These are phyloP conservation scores for Pythium biforme DNA, from an alignment of 352 stramenopile genomes.

Conservation along the genomic window DNA sequence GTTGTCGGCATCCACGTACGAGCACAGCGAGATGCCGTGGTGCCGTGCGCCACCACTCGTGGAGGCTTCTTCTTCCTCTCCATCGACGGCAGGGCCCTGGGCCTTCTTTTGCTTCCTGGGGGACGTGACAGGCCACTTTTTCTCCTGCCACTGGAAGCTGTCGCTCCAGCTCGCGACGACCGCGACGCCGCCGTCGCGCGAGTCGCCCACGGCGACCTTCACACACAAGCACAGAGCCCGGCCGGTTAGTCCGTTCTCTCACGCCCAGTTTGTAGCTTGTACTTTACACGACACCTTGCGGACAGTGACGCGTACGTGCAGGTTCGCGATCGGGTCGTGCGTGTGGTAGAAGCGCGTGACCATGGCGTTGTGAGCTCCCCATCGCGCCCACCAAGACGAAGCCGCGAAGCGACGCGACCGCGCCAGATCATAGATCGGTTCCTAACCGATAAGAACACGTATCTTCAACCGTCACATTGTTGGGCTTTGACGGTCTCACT, in stretches of 20 bases:
- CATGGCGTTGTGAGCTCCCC: background rate
- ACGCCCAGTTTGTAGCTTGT: no score
- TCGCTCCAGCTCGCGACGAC: conserved; percentile 40
- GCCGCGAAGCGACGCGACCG: background rate
- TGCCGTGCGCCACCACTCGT: background rate
- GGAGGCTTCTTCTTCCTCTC: background rate
- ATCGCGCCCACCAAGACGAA: background rate
- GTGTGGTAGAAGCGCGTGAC: conserved; percentile 67
- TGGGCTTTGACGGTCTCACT: background rate
- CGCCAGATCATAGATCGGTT: background rate
- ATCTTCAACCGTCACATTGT: conserved; percentile 23
- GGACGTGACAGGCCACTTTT: conserved; percentile 1
- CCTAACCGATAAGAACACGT: conserved; percentile 2
- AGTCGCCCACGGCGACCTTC: conserved; percentile 1
- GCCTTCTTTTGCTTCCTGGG: background rate
- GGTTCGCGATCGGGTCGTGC: conserved; percentile 69
- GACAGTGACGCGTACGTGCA: conserved; percentile 50
- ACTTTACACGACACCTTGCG: no score
- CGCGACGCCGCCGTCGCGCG: conserved; percentile 3
- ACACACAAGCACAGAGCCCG: background rate
- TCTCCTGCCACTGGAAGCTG: conserved; percentile 59
- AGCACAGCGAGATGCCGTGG: conserved; percentile 21
- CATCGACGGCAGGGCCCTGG: background rate
- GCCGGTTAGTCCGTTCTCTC: no score
- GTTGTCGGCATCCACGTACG: conserved; percentile 59